These are phyloP conservation scores for Echria macrotheca DNA, from an alignment of 495 filamentous ascomycete genomes.

Conservation along the genomic window DNA sequence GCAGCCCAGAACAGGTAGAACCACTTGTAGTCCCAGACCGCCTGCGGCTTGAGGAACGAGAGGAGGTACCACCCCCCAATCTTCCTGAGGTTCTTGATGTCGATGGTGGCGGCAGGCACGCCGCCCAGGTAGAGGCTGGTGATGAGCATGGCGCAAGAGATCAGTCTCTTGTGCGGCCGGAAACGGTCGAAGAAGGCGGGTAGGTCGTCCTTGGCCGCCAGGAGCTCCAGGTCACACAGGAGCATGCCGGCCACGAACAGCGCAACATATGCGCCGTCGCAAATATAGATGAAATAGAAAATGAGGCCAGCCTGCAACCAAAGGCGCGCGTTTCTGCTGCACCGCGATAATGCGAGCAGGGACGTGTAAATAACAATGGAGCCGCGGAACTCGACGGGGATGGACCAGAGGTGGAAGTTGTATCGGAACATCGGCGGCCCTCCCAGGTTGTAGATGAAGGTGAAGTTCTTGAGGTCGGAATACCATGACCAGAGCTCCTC, in stretches of 20 bases:
- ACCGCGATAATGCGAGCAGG: conserved; percentile 36
- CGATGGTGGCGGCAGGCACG: conserved; percentile 34
- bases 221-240: conserved; percentile 44
- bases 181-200: conserved; percentile 31
- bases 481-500: conserved; percentile 53
- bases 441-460: conserved; percentile 45
- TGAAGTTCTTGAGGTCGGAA: conserved; percentile 54
- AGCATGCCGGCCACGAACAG: conserved; percentile 44
- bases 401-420: conserved; percentile 41
- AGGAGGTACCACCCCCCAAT: conserved; percentile 42
- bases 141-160: conserved; percentile 42
- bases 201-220: conserved; percentile 35
- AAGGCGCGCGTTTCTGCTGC: conserved; percentile 27
- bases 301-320: conserved; percentile 28
- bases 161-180: conserved; percentile 35
- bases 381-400: conserved; percentile 37
- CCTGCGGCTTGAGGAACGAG: conserved; percentile 45
- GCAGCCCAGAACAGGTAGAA: conserved; percentile 50
- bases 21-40: conserved; percentile 44
- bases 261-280: conserved; percentile 40
- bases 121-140: conserved; percentile 41
- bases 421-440: conserved; percentile 34
- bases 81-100: conserved; percentile 29
- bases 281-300: conserved; percentile 42
- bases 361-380: conserved; percentile 45